A percentile compares a stretch with the other conserved stretches of the same genome.
phyloP scores from a whole-genome alignment of 2,329 filamentous ascomycete genomes.

The Boeremia lycopersici region DNA sequence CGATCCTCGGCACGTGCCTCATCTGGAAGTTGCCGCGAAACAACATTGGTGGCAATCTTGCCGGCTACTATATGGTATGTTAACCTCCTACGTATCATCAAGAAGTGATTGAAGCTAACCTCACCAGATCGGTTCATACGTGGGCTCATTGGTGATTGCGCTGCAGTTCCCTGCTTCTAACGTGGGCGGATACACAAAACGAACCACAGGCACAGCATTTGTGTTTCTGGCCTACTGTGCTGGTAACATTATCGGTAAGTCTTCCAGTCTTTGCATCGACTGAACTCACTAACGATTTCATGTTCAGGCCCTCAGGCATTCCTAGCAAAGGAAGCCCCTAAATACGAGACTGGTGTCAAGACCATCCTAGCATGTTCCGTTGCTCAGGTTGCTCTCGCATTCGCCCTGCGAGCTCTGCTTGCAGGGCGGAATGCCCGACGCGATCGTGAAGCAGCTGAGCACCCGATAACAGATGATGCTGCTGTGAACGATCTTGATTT shows the following conservation, averaged over 20 bases:
- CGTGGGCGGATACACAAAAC: conserved; percentile 43
- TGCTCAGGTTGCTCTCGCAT: conserved; percentile 49
- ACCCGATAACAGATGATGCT: background rate
- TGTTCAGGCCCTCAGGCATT: conserved; percentile 50
- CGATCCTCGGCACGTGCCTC: conserved; percentile 56
- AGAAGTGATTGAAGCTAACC: background rate
- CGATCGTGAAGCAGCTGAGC: background rate
- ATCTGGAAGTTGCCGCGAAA: conserved; percentile 57
- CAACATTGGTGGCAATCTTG: conserved; percentile 54
- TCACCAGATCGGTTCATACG: conserved; percentile 48
- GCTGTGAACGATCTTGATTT: background rate
- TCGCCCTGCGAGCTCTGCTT: background rate
- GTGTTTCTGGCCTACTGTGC: conserved; percentile 55
- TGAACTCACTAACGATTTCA: too few relatives aligned
- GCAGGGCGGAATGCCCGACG: background rate
- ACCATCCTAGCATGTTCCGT: conserved; percentile 56
- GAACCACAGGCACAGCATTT: conserved; percentile 54
- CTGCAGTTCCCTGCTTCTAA: conserved; percentile 60
- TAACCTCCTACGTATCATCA: too few relatives aligned
- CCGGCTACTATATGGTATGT: conserved; percentile 57
- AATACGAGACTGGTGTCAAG: conserved; percentile 60
- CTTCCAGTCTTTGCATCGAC: too few relatives aligned
- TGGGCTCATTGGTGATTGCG: conserved; percentile 59
- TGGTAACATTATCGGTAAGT: conserved; percentile 51
- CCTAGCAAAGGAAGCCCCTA: conserved; percentile 52